Evolutionary conservation across 306 rosid genomes (phyloP).

Genomic region (Betula pendula): DNA sequence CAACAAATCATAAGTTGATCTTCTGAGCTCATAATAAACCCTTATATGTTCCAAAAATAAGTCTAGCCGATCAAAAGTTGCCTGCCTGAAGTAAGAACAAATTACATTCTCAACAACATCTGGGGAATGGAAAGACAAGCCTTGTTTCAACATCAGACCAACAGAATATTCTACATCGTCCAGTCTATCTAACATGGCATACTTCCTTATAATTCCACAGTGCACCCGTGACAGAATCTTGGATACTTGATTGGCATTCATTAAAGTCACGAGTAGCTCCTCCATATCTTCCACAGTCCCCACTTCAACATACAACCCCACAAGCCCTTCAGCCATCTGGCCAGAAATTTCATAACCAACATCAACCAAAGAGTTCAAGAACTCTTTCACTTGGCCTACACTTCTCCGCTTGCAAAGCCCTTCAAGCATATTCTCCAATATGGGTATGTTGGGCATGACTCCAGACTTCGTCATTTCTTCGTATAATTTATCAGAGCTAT

Average conservation of each 20-base stretch:
- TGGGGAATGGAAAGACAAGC: conserved; percentile 35
- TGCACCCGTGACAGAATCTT: conserved; percentile 40
- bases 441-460: conserved; percentile 42
- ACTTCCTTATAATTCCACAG: conserved; percentile 46
- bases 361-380: conserved; percentile 38
- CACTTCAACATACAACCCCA: conserved; percentile 36
- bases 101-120: conserved; percentile 60
- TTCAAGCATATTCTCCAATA: conserved; percentile 52
- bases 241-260: conserved; percentile 2
- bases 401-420: conserved; percentile 52
- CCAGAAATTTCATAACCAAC: conserved; percentile 40
- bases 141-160: conserved; percentile 64
- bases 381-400: conserved; percentile 36
- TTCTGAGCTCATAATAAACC: conserved; percentile 28
- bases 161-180: conserved; percentile 55
- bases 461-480: conserved; percentile 48
- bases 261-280: conserved; percentile 40
- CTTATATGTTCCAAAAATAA: conserved; percentile 51
- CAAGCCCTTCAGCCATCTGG: conserved; percentile 44
- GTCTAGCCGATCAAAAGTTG: conserved; percentile 55
- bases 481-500: conserved; percentile 41
- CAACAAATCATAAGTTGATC: conserved; percentile 53
- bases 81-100: conserved; percentile 53
- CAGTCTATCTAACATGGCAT: conserved; percentile 49
- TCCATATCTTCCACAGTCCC: conserved; percentile 48